Conservation (phyloP, 768 basidiomycete genomes). For the Panellus pusillus region DNA sequence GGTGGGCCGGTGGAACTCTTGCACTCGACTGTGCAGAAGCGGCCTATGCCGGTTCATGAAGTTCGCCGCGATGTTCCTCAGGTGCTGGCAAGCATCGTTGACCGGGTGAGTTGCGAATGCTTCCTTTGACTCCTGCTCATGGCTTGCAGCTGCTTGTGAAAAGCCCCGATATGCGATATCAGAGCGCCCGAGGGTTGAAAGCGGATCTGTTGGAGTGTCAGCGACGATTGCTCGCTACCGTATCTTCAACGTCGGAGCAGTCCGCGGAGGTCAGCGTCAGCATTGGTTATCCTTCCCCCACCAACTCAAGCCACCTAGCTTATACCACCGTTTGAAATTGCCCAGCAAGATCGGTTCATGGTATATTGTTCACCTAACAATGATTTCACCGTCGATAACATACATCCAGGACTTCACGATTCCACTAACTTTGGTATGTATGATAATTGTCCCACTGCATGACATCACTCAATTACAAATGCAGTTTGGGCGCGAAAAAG, state of each 20-base stretch:
- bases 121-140: constrained; percentile 7
- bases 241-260: constrained; percentile 56
- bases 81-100: constrained; percentile 68
- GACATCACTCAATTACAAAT: constrained; percentile 1
- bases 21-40: constrained; percentile 69
- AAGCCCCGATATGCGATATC: constrained; percentile 67
- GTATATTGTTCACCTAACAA: constrained; percentile 32
- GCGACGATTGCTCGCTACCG: constrained; percentile 56
- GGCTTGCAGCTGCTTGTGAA: constrained; percentile 58
- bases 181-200: constrained; percentile 70
- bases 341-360: constrained; percentile 62
- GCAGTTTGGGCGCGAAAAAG: constrained; percentile 66
- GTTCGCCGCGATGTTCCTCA: constrained; percentile 71
- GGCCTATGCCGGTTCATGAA: constrained; percentile 75
- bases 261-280: constrained; percentile 49
- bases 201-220: constrained; percentile 70
- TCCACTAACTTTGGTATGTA: constrained; percentile 59
- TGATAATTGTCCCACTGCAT: not conserved
- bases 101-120: constrained; percentile 45
- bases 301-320: constrained; percentile 38
- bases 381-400: not conserved
- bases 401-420: constrained; percentile 62
- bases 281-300: constrained; percentile 7
- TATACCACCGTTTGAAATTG: constrained; percentile 69
- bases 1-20: constrained; percentile 62